phyloP scores from a whole-genome alignment of 352 stramenopile species.

The Globisporangium spinosum region DNA sequence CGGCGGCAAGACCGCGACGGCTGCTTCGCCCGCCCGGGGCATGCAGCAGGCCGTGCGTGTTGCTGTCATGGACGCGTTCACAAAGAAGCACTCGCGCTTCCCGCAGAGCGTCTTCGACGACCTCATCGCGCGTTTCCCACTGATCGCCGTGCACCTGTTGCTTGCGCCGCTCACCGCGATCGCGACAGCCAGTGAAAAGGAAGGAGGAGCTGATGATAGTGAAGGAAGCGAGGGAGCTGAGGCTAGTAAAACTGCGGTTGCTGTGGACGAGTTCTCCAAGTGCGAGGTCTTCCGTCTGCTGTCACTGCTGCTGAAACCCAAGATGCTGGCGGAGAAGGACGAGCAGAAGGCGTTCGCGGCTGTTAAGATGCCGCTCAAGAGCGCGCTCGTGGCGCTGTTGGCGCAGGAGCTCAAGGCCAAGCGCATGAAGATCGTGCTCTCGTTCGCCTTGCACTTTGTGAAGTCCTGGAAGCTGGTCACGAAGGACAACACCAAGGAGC shows the following conservation, averaged over 20 bases:
- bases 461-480: constrained; percentile 47
- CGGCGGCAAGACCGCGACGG: not conserved
- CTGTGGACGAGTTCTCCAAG: constrained; percentile 74
- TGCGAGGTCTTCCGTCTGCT: constrained; percentile 76
- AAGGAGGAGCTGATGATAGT: constrained; percentile 2
- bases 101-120: constrained; percentile 67
- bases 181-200: constrained; percentile 26
- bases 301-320: constrained; percentile 55
- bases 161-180: constrained; percentile 48
- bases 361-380: constrained; percentile 33
- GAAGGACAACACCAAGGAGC: constrained; percentile 20
- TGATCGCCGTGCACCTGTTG: constrained; percentile 47
- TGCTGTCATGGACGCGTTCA: constrained; percentile 56
- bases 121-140: constrained; percentile 52
- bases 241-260: constrained; percentile 10
- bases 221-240: not conserved
- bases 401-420: constrained; percentile 59
- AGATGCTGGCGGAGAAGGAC: constrained; percentile 35
- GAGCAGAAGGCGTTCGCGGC: constrained; percentile 36
- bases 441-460: constrained; percentile 63
- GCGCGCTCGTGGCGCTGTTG: constrained; percentile 46
- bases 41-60: constrained; percentile 29
- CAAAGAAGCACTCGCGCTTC: constrained; percentile 83
- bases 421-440: constrained; percentile 66
- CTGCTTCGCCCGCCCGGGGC: not conserved